Evolutionary conservation across 768 basidiomycete genomes (phyloP), one percentile per base, ranked within the genome.

Genomic region (Trametes cinnabarina): DNA sequence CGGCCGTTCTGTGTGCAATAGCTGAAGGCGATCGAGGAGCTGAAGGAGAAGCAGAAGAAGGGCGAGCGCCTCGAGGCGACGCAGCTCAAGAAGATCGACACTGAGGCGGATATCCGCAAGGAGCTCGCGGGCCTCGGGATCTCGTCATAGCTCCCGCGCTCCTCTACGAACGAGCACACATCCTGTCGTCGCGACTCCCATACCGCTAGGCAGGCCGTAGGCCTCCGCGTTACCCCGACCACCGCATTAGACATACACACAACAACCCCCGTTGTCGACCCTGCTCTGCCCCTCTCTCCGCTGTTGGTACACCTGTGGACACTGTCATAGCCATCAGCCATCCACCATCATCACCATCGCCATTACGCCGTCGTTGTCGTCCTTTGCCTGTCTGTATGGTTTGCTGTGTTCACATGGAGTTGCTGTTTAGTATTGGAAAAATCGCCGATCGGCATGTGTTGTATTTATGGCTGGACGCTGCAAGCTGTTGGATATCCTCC

Each of bases 1-100:
- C 55, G 39, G 54, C 47, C 25, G 12, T 22, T 7, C 19, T 22
- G 30, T 12, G 9, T n/a, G 14, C 1, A 0, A 35, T 64, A 97
- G 94, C 80, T 99, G 63, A 98, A 97, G 72, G 96, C 96, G n/a
- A 98, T 99, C 64, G 94, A 98, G 20, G 95, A 98, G 68, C 84
- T 99, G 48, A 98, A 98, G 77, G 92, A 91, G 63, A 94, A 94
- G 76, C 82, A 84, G 25, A 88, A 83, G 68, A 83, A 90, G 34
- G 96, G 97, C 0, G 95, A 98, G 71, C 83, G 88, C 54, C 80
- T 99, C 28, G 96, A 99, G 72, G 87, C 87, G 55, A 99, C 96
- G 17, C 96, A 99, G 73, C 76, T 96, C 65, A 91, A 90, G 83
- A 99, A 99, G 83, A 96, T 98, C 66, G 94, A 97, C 40, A 87